phyloP scores from a whole-genome alignment of 768 basidiomycete genomes.

The Suillus clintonianus region DNA sequence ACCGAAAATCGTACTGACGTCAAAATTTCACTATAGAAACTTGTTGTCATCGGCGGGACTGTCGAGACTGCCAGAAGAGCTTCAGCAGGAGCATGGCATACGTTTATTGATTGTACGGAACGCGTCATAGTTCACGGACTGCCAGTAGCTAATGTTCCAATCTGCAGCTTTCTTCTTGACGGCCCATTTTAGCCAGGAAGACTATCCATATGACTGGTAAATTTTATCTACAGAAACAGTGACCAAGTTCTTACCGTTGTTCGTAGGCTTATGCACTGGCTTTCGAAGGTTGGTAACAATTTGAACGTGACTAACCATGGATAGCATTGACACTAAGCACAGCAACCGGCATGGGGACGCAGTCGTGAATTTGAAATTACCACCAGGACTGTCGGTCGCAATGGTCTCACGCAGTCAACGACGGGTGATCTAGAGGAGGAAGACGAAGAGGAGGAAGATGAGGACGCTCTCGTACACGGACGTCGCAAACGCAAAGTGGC shows the following conservation, averaged over 20 bases:
- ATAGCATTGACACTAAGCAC: constrained; percentile 19
- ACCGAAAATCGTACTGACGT: neutral
- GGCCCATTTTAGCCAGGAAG: constrained; percentile 85
- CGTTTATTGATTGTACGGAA: constrained; percentile 76
- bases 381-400: constrained; percentile 69
- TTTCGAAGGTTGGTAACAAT: constrained; percentile 61
- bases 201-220: constrained; percentile 86
- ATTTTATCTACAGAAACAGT: constrained; percentile 13
- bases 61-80: constrained; percentile 83
- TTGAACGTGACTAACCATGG: constrained; percentile 4
- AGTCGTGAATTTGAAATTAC: constrained; percentile 91
- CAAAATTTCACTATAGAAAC: constrained; percentile 54
- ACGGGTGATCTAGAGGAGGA: constrained; percentile 81
- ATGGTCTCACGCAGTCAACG: constrained; percentile 64
- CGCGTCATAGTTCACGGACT: constrained; percentile 3
- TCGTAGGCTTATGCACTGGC: constrained; percentile 84
- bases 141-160: constrained; percentile 9
- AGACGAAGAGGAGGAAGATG: constrained; percentile 65
- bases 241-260: constrained; percentile 10
- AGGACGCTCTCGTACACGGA: constrained; percentile 62
- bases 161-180: constrained; percentile 81
- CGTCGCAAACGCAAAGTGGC: constrained; percentile 77
- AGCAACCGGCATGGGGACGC: constrained; percentile 92
- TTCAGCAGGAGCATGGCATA: constrained; percentile 85
- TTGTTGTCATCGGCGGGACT: constrained; percentile 87